These are phyloP conservation scores for Sutorius eximius DNA, from an alignment of 1,284 basidiomycete genomes.

Conservation along the genomic window DNA sequence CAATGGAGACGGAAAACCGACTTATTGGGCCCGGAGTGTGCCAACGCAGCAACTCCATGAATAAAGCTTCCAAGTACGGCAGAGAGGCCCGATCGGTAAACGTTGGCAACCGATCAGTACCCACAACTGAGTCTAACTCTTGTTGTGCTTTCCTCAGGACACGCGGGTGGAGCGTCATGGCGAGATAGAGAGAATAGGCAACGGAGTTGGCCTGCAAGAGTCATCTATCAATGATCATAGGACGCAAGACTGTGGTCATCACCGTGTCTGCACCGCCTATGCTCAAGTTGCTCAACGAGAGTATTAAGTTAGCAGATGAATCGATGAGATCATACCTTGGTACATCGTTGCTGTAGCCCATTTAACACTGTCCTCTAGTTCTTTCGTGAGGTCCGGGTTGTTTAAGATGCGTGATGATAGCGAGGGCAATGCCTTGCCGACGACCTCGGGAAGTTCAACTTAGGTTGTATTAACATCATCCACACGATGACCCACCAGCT, in stretches of 20 bases:
- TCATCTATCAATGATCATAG: not conserved
- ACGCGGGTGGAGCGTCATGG: constrained; percentile 26
- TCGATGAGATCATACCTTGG: constrained; percentile 38
- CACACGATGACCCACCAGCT: constrained; percentile 36
- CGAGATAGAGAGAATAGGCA: constrained; percentile 15
- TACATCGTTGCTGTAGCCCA: constrained; percentile 58
- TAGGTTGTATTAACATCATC: not conserved
- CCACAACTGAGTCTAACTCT: constrained; percentile 58
- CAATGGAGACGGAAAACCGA: constrained; percentile 32
- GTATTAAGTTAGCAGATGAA: not conserved
- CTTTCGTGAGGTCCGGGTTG: constrained; percentile 34
- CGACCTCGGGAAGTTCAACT: constrained; percentile 30
- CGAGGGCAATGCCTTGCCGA: constrained; percentile 47
- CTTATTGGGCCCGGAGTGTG: constrained; percentile 46
- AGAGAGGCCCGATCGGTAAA: constrained; percentile 29
- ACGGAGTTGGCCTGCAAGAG: constrained; percentile 6
- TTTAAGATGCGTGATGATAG: constrained; percentile 49
- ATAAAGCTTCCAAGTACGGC: constrained; percentile 29
- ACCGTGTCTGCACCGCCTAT: not conserved
- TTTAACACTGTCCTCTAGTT: constrained; percentile 51
- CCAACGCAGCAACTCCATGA: constrained; percentile 61
- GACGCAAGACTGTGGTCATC: too few species aligned
- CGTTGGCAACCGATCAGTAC: constrained; percentile 38
- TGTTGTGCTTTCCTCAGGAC: constrained; percentile 48
- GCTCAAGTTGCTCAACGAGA: not conserved